Conservation (phyloP, 2,329 filamentous ascomycete species). For the Ceratocystis lukuohia region DNA sequence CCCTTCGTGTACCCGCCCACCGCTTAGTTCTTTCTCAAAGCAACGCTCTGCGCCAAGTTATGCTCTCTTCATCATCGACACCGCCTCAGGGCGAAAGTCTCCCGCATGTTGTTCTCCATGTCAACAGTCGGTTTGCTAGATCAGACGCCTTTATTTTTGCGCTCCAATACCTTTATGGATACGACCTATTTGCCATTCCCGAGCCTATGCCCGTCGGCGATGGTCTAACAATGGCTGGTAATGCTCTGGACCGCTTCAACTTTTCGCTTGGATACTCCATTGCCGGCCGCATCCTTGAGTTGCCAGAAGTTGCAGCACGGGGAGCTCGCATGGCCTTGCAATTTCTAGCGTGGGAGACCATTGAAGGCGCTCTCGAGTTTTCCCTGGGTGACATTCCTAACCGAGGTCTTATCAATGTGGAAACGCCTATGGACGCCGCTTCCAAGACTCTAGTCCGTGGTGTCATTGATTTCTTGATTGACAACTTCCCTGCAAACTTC, state of each 20-base stretch:
- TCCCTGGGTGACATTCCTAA: constrained; percentile 29
- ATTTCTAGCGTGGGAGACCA: constrained; percentile 47
- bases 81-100: constrained; percentile 21
- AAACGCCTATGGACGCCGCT: constrained; percentile 33
- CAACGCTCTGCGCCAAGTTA: constrained; percentile 24
- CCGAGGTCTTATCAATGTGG: constrained; percentile 29
- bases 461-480: constrained; percentile 45
- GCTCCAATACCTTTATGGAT: constrained; percentile 44
- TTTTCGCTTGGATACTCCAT: constrained; percentile 53
- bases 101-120: constrained; percentile 34
- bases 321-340: constrained; percentile 47
- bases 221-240: constrained; percentile 29
- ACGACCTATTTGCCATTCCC: constrained; percentile 33
- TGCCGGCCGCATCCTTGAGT: constrained; percentile 44
- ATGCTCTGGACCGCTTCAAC: constrained; percentile 34
- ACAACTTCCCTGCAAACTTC: constrained; percentile 47
- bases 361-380: constrained; percentile 49
- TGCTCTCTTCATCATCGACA: constrained; percentile 25
- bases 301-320: constrained; percentile 41
- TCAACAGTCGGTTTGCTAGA: constrained; percentile 39
- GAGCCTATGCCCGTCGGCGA: constrained; percentile 24
- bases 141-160: constrained; percentile 44
- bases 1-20: constrained; percentile 38
- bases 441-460: constrained; percentile 41
- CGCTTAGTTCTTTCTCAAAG: constrained; percentile 44